phyloP scores from a whole-genome alignment of 176 grass and related monocot genomes.

The Aegilops longissima region DNA sequence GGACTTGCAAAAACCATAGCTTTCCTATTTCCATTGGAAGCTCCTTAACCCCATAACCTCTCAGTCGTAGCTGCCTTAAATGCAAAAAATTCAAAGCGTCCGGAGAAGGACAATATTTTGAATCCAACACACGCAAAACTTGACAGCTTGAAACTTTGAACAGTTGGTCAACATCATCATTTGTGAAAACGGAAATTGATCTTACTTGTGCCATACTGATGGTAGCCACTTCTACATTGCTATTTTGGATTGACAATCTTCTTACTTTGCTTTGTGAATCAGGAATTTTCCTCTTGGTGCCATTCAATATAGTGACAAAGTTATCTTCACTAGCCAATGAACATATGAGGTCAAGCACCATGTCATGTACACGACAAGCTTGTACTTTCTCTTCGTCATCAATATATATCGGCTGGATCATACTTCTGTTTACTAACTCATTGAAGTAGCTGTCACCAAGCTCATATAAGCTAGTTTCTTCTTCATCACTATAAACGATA shows the following conservation, averaged over 20 bases:
- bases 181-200: not conserved
- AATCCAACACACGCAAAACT: not conserved
- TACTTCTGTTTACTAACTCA: not conserved
- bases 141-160: not conserved
- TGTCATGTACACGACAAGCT: not conserved
- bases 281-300: not conserved
- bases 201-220: not conserved
- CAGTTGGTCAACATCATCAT: too few relatives aligned
- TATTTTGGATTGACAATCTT: not conserved
- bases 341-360: not conserved
- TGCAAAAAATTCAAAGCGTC: not conserved
- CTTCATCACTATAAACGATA: not conserved
- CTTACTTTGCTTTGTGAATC: not conserved
- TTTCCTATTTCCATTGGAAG: not conserved
- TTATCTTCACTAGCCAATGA: not conserved
- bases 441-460: not conserved
- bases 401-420: not conserved
- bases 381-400: accelerated
- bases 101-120: accelerated
- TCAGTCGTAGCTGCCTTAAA: not conserved
- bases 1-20: not conserved
- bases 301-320: not conserved
- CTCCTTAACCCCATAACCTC: accelerated
- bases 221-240: not conserved
- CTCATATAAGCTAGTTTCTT: not conserved